These are phyloP conservation scores for Mercurialis annua DNA, from an alignment of 345 rosid species.

Conservation along the genomic window DNA sequence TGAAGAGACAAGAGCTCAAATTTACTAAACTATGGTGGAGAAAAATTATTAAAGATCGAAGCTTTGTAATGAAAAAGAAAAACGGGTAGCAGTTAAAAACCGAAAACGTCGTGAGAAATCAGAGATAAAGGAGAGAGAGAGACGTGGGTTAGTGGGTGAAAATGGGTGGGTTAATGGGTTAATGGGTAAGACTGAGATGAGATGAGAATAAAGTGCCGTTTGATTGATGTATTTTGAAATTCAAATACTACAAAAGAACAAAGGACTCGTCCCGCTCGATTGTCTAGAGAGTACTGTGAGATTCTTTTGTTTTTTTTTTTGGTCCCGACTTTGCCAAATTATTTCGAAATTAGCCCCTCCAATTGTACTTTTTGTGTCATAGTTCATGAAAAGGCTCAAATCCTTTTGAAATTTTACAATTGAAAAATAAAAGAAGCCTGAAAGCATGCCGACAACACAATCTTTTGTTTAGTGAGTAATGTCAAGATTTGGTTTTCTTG, in stretches of 20 bases:
- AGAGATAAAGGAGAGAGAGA: slow-evolving; percentile 9
- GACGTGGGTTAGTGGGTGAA: slow-evolving; percentile 10
- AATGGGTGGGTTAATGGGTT: slow-evolving; percentile 9
- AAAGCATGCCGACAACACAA: slow-evolving; percentile 30
- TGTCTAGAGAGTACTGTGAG: neutral
- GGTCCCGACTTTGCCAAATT: neutral
- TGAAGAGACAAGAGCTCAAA: neutral
- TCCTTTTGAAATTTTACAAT: slow-evolving; percentile 21
- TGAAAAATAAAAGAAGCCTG: slow-evolving; percentile 14
- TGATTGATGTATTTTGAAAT: slow-evolving; percentile 42
- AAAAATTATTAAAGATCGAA: neutral
- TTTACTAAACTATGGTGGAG: too few species aligned
- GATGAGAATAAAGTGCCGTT: slow-evolving; percentile 26
- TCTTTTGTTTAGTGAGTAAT: slow-evolving; percentile 17
- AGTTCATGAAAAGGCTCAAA: slow-evolving; percentile 26
- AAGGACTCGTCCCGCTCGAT: slow-evolving; percentile 37
- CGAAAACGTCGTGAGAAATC: neutral
- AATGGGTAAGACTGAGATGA: neutral
- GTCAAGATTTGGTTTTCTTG: slow-evolving; percentile 13
- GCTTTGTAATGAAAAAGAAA: neutral
- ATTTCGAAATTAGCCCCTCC: slow-evolving; percentile 14
- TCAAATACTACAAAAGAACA: slow-evolving; percentile 32
- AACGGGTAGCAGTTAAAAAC: neutral
- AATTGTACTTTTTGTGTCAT: too few species aligned
- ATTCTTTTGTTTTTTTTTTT: too few species aligned